Percentiles rank a stretch among this genome's conserved stretches.
These are phyloP conservation scores for Fusarium albidum DNA, from an alignment of 2,329 filamentous ascomycete genomes.

Conservation along the genomic window DNA sequence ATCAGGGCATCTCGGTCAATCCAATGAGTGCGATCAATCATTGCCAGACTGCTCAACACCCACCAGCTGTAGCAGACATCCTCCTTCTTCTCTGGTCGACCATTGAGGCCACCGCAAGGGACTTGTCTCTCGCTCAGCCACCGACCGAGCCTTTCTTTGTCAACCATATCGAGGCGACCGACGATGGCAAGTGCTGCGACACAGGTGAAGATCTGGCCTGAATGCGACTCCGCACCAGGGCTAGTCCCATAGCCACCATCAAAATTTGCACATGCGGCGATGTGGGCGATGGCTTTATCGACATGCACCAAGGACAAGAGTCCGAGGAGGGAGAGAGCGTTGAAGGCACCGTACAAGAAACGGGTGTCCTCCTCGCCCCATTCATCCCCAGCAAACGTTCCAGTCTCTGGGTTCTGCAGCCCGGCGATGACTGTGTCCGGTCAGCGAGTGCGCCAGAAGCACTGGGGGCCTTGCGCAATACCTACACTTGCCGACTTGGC, in stretches of 20 bases:
- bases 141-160: conserved; percentile 80
- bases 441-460: conserved; percentile 32
- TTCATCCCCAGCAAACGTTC: conserved; percentile 91
- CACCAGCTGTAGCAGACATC: conserved; percentile 99
- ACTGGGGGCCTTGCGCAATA: conserved; percentile 35
- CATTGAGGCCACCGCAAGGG: conserved; percentile 87
- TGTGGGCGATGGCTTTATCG: conserved; percentile 78
- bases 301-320: conserved; percentile 79
- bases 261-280: conserved; percentile 87
- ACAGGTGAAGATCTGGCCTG: conserved; percentile 96
- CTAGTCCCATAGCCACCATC: conserved; percentile 92
- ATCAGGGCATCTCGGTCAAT: conserved; percentile 85
- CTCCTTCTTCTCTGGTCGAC: conserved; percentile 92
- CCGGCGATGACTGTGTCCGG: conserved; percentile 71
- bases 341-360: conserved; percentile 90
- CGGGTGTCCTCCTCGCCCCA: conserved; percentile 97
- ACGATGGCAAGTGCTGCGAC: conserved; percentile 87
- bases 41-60: conserved; percentile 91
- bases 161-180: conserved; percentile 79
- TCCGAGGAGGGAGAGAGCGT: conserved; percentile 84
- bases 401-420: conserved; percentile 81
- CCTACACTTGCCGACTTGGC: conserved; percentile 82
- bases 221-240: conserved; percentile 92
- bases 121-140: conserved; percentile 96
- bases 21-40: conserved; percentile 90